These are phyloP conservation scores for Auriscalpium microsporum DNA, from an alignment of 768 basidiomycete species.

Conservation along the genomic window DNA sequence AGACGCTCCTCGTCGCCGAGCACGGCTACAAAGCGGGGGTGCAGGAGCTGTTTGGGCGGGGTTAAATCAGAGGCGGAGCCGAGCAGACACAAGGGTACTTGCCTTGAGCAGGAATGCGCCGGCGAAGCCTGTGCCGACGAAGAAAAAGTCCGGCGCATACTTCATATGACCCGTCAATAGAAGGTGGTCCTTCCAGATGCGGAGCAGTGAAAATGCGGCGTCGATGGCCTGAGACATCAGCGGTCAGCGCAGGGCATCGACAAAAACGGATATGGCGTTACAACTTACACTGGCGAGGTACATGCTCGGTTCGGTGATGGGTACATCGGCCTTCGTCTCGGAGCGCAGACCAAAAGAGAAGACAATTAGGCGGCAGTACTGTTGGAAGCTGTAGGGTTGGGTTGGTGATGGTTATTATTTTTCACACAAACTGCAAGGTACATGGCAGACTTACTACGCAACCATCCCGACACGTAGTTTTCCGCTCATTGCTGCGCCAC, in stretches of 20 bases:
- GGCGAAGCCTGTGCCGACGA: conserved; percentile 12
- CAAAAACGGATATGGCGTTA: not conserved
- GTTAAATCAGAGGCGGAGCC: conserved; percentile 1
- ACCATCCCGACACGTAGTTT: not conserved
- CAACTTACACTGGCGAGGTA: conserved; percentile 6
- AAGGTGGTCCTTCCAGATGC: conserved; percentile 8
- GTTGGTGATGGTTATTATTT: too few relatives aligned
- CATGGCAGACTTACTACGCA: not conserved
- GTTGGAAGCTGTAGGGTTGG: conserved; percentile 1
- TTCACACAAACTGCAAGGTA: too few relatives aligned
- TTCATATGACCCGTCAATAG: conserved; percentile 4
- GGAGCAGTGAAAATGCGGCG: conserved; percentile 6
- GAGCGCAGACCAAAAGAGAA: conserved; percentile 13
- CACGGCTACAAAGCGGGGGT: conserved; percentile 6
- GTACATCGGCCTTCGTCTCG: not conserved
- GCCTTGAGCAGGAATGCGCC: conserved; percentile 14
- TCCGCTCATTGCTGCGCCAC: not conserved
- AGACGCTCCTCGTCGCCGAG: conserved; percentile 3
- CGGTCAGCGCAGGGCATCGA: not conserved
- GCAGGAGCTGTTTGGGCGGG: conserved; percentile 5
- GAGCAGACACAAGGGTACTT: not conserved
- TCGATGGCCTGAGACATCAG: conserved; percentile 8
- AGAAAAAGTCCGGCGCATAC: conserved; percentile 15
- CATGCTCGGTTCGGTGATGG: not conserved
- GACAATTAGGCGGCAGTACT: conserved; percentile 13